Conservation (phyloP, 1,284 basidiomycete species). For the Inonotus obliquus region DNA sequence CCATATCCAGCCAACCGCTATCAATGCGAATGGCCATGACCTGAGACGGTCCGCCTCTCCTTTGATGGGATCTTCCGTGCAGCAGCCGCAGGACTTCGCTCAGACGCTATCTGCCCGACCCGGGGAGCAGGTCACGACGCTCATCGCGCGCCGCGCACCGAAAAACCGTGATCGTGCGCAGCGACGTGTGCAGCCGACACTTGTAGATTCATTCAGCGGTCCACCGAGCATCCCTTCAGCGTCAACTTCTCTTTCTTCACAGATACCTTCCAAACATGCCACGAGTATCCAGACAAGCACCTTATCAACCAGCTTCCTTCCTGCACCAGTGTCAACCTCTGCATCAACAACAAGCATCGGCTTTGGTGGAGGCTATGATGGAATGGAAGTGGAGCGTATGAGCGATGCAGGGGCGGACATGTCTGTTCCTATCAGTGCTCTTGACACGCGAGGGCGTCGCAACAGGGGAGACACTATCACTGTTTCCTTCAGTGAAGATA, state of each 20-base stretch:
- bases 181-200: conserved; percentile 61
- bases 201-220: conserved; percentile 30
- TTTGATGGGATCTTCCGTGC: conserved; percentile 40
- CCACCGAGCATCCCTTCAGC: background rate
- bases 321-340: background rate
- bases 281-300: background rate
- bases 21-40: conserved; percentile 19
- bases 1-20: conserved; percentile 33
- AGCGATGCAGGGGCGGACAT: conserved; percentile 34
- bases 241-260: background rate
- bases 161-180: conserved; percentile 29
- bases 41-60: conserved; percentile 22
- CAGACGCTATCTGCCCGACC: conserved; percentile 29
- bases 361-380: conserved; percentile 6
- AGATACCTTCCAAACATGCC: background rate
- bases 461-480: conserved; percentile 36
- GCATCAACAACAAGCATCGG: conserved; percentile 1
- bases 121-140: conserved; percentile 60
- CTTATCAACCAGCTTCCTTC: conserved; percentile 21
- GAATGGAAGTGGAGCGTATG: conserved; percentile 25
- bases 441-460: conserved; percentile 31
- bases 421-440: conserved; percentile 49
- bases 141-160: conserved; percentile 59
- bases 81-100: conserved; percentile 34
- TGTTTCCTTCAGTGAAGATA: conserved; percentile 43